Evolutionary conservation across 108 stramenopile species (phyloP).

Genomic region (Skeletonema grethae): DNA sequence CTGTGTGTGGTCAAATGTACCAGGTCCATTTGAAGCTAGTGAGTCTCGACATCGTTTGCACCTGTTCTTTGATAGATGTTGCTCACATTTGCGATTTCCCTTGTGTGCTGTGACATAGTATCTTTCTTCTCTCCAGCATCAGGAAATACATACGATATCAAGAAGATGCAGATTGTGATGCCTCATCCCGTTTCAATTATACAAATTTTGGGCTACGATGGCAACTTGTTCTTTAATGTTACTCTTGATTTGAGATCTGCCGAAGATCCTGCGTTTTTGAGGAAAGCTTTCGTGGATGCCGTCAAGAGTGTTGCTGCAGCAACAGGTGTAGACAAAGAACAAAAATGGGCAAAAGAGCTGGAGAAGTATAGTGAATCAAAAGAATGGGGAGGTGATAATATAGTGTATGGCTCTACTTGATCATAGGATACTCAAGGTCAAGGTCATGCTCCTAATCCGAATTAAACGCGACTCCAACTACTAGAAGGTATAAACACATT

Average conservation of each 20-base stretch:
- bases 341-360: neutral
- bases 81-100: too few relatives aligned
- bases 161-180: conserved; percentile 23
- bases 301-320: conserved; percentile 9
- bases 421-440: too few relatives aligned
- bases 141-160: conserved; percentile 4
- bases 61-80: neutral
- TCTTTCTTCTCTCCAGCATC: neutral
- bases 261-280: neutral
- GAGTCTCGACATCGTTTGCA: too few relatives aligned
- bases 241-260: conserved; percentile 21
- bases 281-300: conserved; percentile 17
- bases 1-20: conserved; percentile 22
- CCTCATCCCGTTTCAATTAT: conserved; percentile 23
- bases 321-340: conserved; percentile 1
- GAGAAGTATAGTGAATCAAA: neutral
- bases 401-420: neutral
- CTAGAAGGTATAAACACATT: too few relatives aligned
- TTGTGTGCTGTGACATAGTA: too few relatives aligned
- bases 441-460: too few relatives aligned
- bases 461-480: too few relatives aligned
- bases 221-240: conserved; percentile 18
- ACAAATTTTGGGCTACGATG: conserved; percentile 9
- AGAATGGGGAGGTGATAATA: conserved; percentile 17
- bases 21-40: conserved; percentile 12